Evolutionary conservation across 2,329 filamentous ascomycete genomes (phyloP).

Genomic region (Neonectria magnoliae): DNA sequence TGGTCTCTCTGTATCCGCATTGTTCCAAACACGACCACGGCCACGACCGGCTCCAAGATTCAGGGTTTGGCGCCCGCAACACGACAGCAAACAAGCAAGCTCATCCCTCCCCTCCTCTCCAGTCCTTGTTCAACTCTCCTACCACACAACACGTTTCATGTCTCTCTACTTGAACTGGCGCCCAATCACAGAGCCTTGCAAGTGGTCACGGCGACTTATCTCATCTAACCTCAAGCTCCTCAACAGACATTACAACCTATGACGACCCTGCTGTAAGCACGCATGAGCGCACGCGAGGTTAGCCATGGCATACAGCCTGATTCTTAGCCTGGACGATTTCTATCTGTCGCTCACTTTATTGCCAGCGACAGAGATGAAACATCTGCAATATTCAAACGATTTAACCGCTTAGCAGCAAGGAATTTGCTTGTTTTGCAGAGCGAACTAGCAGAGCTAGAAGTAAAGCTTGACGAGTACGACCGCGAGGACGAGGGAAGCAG

Average conservation of each 20-base stretch:
- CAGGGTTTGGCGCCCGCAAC: background rate
- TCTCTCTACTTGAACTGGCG: conserved; percentile 11
- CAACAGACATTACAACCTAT: conserved; percentile 38
- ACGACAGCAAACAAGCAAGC: background rate
- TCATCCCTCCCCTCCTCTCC: background rate
- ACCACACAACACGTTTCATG: background rate
- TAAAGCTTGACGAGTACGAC: background rate
- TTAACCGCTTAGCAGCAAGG: conserved; percentile 19
- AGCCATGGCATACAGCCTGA: too few species aligned
- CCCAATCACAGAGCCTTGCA: conserved; percentile 10
- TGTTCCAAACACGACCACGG: background rate
- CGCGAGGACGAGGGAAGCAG: background rate
- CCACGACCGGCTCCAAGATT: background rate
- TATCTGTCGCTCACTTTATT: conserved; percentile 18
- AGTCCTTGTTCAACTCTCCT: background rate
- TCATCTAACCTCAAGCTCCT: background rate
- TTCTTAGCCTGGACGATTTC: too few species aligned
- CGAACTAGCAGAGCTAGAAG: background rate
- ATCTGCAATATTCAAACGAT: conserved; percentile 17
- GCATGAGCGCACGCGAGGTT: too few species aligned
- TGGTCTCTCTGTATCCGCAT: background rate
- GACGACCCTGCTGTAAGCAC: conserved; percentile 49
- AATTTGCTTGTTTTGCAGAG: conserved; percentile 9
- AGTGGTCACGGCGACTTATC: conserved; percentile 1
- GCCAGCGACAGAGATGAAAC: conserved; percentile 26